A percentile compares a stretch with the other conserved stretches of the same genome.
These are phyloP conservation scores for Flagelloscypha sp. DNA, from an alignment of 768 basidiomycete genomes.

Conservation along the genomic window DNA sequence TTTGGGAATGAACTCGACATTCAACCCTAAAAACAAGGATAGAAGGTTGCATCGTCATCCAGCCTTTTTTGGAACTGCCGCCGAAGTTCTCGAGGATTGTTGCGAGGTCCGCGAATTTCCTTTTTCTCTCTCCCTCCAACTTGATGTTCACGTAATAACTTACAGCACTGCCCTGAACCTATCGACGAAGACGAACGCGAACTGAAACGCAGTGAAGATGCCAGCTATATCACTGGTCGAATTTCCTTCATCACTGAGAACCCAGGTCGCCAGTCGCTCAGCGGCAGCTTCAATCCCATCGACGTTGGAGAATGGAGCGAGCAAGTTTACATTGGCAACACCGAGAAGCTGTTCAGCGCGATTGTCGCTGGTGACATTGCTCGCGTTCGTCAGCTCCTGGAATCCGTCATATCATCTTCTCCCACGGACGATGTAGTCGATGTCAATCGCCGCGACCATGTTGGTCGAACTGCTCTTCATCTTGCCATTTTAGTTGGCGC, in stretches of 20 bases:
- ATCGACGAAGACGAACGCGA: conserved; percentile 47
- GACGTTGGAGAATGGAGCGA: conserved; percentile 60
- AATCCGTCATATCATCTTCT: too few relatives aligned
- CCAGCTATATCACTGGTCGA: conserved; percentile 44
- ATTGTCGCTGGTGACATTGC: conserved; percentile 38
- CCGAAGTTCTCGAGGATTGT: conserved; percentile 52
- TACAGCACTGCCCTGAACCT: conserved; percentile 47
- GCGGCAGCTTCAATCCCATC: conserved; percentile 59
- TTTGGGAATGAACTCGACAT: conserved; percentile 54
- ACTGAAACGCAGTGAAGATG: conserved; percentile 45
- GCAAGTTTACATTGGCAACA: conserved; percentile 49
- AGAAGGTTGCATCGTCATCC: conserved; percentile 54
- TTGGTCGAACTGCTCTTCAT: conserved; percentile 54
- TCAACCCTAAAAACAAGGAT: conserved; percentile 55
- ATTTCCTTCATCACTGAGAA: conserved; percentile 53
- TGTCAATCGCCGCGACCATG: conserved; percentile 49
- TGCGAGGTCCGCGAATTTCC: conserved; percentile 36
- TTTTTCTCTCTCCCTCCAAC: neutral
- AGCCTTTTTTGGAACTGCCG: conserved; percentile 52
- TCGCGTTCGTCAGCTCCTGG: conserved; percentile 28
- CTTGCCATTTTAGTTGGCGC: conserved; percentile 43
- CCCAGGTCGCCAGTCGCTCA: conserved; percentile 52
- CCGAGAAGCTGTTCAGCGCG: conserved; percentile 48
- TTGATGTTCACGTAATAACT: neutral
- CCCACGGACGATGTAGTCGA: conserved; percentile 36